These are phyloP conservation scores for Rhodotorula sp. DNA, from an alignment of 1,284 basidiomycete species.

Conservation along the genomic window DNA sequence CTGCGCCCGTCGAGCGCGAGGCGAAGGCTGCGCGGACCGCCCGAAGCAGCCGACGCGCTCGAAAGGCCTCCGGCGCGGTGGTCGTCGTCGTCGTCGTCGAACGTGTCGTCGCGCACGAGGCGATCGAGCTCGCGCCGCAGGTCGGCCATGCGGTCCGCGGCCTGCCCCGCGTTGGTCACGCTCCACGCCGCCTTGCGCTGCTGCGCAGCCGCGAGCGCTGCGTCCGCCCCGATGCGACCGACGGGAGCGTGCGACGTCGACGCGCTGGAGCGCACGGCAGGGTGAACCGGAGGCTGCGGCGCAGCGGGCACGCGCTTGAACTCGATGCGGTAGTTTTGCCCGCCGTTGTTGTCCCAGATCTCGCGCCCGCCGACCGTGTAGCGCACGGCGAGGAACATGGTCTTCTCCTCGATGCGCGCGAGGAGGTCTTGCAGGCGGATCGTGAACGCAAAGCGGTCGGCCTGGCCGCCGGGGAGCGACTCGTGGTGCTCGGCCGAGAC, in stretches of 20 bases:
- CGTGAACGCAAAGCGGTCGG: slow-evolving; percentile 63
- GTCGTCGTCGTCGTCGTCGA: slow-evolving; percentile 42
- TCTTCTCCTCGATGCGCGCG: slow-evolving; percentile 77
- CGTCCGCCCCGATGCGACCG: slow-evolving; percentile 43
- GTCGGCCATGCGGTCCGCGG: slow-evolving; percentile 51
- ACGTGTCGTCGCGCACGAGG: slow-evolving; percentile 55
- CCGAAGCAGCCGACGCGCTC: neutral
- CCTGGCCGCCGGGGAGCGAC: slow-evolving; percentile 59
- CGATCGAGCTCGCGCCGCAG: slow-evolving; percentile 56
- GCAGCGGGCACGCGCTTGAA: slow-evolving; percentile 48
- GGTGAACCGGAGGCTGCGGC: slow-evolving; percentile 12
- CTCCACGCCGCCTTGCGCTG: slow-evolving; percentile 48
- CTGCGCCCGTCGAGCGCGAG: slow-evolving; percentile 26
- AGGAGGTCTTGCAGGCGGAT: slow-evolving; percentile 58
- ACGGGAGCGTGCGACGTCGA: neutral
- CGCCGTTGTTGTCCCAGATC: slow-evolving; percentile 90
- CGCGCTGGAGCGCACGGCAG: neutral
- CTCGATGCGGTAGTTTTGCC: slow-evolving; percentile 71
- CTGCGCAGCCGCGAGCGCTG: slow-evolving; percentile 28
- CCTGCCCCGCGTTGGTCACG: slow-evolving; percentile 50
- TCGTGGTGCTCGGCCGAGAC: slow-evolving; percentile 77
- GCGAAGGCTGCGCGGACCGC: neutral
- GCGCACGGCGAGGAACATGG: slow-evolving; percentile 75
- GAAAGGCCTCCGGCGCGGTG: neutral
- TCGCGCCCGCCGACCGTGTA: slow-evolving; percentile 69